phyloP scores from a whole-genome alignment of 352 stramenopile species.

The Phytopythium delawarense region DNA sequence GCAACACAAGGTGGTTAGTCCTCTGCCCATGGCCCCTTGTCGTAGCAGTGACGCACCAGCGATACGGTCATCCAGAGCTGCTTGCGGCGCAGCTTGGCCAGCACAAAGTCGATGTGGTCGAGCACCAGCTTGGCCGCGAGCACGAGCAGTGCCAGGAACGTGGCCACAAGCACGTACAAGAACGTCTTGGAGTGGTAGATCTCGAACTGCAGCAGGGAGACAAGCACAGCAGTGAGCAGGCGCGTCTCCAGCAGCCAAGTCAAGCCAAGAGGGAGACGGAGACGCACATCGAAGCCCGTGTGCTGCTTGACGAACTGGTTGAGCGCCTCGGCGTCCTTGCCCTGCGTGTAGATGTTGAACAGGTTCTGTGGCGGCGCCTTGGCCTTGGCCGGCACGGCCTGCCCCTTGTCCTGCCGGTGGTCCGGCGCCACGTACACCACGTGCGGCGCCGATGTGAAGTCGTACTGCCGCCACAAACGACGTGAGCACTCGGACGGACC shows the following conservation, averaged over 20 bases:
- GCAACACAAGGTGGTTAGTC: not conserved
- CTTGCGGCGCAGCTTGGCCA: conserved; percentile 72
- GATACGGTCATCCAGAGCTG: conserved; percentile 87
- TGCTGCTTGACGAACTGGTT: conserved; percentile 73
- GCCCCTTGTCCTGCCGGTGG: conserved; percentile 42
- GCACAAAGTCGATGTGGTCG: conserved; percentile 60
- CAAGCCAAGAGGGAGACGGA: not conserved
- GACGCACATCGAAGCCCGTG: conserved; percentile 72
- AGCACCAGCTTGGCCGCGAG: conserved; percentile 58
- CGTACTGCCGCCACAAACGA: conserved; percentile 32
- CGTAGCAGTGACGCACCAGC: conserved; percentile 29
- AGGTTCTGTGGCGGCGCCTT: conserved; percentile 49
- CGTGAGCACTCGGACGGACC: not conserved
- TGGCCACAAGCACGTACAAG: conserved; percentile 41
- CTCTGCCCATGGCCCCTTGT: too few species aligned
- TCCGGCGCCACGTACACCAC: conserved; percentile 73
- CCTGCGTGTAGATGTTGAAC: conserved; percentile 78
- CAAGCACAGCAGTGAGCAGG: not conserved
- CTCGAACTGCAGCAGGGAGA: conserved; percentile 22
- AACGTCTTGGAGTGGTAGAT: conserved; percentile 72
- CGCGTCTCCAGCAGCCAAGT: not conserved
- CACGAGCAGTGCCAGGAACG: conserved; percentile 25
- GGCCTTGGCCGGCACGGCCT: conserved; percentile 45
- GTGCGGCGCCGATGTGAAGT: conserved; percentile 76
- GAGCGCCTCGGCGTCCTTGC: conserved; percentile 68